phyloP scores from a whole-genome alignment of 345 rosid genomes.

The Populus ilicifolia region DNA sequence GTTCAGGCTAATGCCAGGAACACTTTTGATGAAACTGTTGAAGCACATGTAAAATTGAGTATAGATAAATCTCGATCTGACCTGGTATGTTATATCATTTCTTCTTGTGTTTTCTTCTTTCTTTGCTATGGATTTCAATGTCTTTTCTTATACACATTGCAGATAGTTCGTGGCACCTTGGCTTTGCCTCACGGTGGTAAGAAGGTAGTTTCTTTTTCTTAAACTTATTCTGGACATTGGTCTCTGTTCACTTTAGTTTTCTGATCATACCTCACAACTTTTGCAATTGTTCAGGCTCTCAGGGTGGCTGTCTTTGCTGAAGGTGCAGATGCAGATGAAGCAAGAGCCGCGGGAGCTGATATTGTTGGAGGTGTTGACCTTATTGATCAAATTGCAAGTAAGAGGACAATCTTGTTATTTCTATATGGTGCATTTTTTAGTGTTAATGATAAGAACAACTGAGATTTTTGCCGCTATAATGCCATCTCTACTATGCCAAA shows the following conservation, averaged over 20 bases:
- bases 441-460: too few species aligned
- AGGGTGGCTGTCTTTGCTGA: constrained; percentile 89
- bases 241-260: not conserved
- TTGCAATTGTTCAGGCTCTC: constrained; percentile 57
- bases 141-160: constrained; percentile 23
- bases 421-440: not conserved
- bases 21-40: constrained; percentile 80
- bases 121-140: not conserved
- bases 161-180: constrained; percentile 92
- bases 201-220: constrained; percentile 46
- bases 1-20: constrained; percentile 67
- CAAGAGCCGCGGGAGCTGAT: constrained; percentile 96
- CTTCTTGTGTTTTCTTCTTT: not conserved
- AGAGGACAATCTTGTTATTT: constrained; percentile 7
- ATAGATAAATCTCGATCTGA: constrained; percentile 74
- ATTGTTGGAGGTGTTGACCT: constrained; percentile 86
- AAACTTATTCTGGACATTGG: not conserved
- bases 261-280: not conserved
- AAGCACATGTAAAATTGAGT: constrained; percentile 82
- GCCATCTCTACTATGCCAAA: too few species aligned
- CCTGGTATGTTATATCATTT: constrained; percentile 40
- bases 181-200: constrained; percentile 81
- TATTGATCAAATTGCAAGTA: constrained; percentile 77
- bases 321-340: constrained; percentile 94
- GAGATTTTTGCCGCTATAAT: too few species aligned